These are phyloP conservation scores for Pichia terricola DNA, from an alignment of 1,139 yeast genomes.

Conservation along the genomic window DNA sequence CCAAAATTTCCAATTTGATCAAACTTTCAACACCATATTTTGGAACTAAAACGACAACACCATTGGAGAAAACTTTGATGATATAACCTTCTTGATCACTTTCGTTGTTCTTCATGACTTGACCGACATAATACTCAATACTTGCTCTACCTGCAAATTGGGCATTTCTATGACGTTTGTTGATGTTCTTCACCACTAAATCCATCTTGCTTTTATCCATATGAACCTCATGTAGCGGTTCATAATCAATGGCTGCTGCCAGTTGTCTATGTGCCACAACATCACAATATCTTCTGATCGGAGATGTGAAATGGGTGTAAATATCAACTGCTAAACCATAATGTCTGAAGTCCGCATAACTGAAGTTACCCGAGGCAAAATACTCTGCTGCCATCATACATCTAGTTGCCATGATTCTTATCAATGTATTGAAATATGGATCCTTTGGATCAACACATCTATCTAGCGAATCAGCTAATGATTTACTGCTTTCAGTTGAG, in stretches of 20 bases:
- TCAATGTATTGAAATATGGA: slow-evolving; percentile 84
- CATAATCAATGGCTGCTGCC: slow-evolving; percentile 95
- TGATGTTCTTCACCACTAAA: slow-evolving; percentile 76
- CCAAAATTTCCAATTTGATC: slow-evolving; percentile 69
- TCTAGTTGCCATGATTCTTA: slow-evolving; percentile 95
- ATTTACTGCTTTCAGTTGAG: slow-evolving; percentile 77
- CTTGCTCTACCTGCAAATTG: slow-evolving; percentile 98
- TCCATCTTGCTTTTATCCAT: slow-evolving; percentile 91
- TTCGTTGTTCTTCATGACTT: slow-evolving; percentile 76
- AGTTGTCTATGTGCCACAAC: slow-evolving; percentile 94
- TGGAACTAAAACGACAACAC: slow-evolving; percentile 93
- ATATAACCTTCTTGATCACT: slow-evolving; percentile 80
- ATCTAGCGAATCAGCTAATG: slow-evolving; percentile 90
- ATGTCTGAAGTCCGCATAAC: slow-evolving; percentile 91
- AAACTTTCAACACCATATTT: slow-evolving; percentile 94
- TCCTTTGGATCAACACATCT: slow-evolving; percentile 74
- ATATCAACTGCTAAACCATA: slow-evolving; percentile 97
- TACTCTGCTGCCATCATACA: slow-evolving; percentile 99
- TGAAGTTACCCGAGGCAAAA: slow-evolving; percentile 86
- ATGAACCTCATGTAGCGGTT: slow-evolving; percentile 69
- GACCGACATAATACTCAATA: slow-evolving; percentile 96
- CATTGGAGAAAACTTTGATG: slow-evolving; percentile 87
- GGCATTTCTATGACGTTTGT: slow-evolving; percentile 92
- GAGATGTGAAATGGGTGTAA: slow-evolving; percentile 97
- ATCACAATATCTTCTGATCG: slow-evolving; percentile 97